Evolutionary conservation across 2,329 filamentous ascomycete species (phyloP), one percentile per base, ranked within the genome.

Genomic region (Fusarium protoensiforme): DNA sequence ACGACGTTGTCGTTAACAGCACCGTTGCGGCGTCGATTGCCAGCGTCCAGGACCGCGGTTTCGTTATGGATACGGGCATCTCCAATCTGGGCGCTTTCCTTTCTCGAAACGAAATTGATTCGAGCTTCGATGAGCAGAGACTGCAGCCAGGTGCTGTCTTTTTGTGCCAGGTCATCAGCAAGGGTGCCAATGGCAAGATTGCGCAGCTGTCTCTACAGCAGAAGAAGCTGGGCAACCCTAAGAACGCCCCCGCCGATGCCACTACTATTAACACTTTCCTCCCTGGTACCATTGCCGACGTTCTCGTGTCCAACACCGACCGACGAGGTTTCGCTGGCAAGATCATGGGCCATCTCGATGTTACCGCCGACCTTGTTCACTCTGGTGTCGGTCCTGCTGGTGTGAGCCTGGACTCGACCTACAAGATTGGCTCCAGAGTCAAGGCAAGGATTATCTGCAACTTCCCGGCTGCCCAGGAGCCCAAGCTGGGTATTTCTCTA

Each of bases 41-140:
- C 59, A 99, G 96, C 82, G 92, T 97, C n/a, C 96, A 99, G 82
- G 97, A 99, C 77, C 95, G 98, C 79, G 96, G 96, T 70, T 89
- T 96, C 66, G 90, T 98, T 64, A 98, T 99, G 94, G 94, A 98
- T 76, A 84, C 98, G 39, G 94, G 94, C 20, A 85, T 98, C 8
- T 87, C 91, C 38, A 88, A 90, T 39, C 81, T 95, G 61, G 92
- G 91, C 72, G 96, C 94, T 4, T 99, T 99, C 83, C 87, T 99
- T 79, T 90, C 94, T 7, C 93, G 92, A 69, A 94, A 93, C 79
- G 95, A 98, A 80, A 85, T 98, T 20, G 93, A 94, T 58, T 80
- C 89, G 33, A 87, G 86, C 51, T 85, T 93, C 20, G 85, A 92
- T 7, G 87, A 93, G 71, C 87, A 91, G 18, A 88, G 89, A 59